Base-by-base conservation (phyloP, 805 yeast genomes). In the Wickerhamiella sorbophila region DNA sequence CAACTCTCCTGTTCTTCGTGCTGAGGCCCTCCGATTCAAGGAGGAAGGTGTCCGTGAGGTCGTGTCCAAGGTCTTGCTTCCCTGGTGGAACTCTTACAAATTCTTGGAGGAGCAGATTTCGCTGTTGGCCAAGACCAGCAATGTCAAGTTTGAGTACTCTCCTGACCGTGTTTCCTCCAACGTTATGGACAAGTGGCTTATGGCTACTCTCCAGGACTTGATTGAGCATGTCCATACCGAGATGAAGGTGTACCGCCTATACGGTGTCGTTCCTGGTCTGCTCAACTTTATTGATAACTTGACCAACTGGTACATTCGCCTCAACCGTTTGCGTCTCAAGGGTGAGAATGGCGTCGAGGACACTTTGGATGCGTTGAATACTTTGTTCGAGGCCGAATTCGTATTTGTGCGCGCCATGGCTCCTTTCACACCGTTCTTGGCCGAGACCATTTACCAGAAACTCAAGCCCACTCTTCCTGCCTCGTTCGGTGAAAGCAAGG, bases 21-120 rank as follows among this genome's bases (percentile, higher is more conserved):
- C 97, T 36, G 99, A 91, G 67, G 77, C 95, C 40, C 73, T 91
- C 71, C 83, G 86, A 59, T 91, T 91, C 72, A 87, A 86, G 65
- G 99, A 91, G 67, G 97, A 88, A 60, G 99, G 99, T 67, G 98
- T 91, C 33, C 85, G 86, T 58, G 99, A 91, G 65, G 94, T 91
- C 58, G 93, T 91, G 33, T 80, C 96, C 27, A 84, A 87, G 65
- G 98, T 91, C 35, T 67, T 88, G 57, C 71, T 91, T 56, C 99
- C 99, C 55, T 93, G 97, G 98, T 91, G 88, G 86, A 91, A 91
- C 69, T 83, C 96, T 24, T 88, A 70, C 73, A 91, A 88, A 64
- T 91, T 91, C 70, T 79, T 87, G 69, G 94, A 87, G 57, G 96
- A 91, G 52, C 94, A 93, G 56, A 81, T 87, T 51, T 82, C 84